phyloP scores from a whole-genome alignment of 768 basidiomycete species.

The Asterophora lycoperdoides region DNA sequence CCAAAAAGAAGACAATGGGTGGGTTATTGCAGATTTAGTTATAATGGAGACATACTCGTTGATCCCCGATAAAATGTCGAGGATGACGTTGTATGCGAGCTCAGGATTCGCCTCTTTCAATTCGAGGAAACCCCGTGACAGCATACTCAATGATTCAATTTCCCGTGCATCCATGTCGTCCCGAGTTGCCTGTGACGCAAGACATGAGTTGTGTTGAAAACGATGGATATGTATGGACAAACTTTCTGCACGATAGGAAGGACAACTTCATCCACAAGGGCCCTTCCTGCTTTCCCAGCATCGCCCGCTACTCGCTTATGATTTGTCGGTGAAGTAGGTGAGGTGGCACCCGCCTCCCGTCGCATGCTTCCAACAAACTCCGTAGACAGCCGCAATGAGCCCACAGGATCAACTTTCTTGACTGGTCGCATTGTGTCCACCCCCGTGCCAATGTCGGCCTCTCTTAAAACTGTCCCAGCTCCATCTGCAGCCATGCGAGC shows the following conservation, averaged over 20 bases:
- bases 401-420: conserved; percentile 82
- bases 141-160: conserved; percentile 85
- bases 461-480: conserved; percentile 69
- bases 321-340: conserved; percentile 46
- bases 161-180: conserved; percentile 88
- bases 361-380: conserved; percentile 78
- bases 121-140: conserved; percentile 86
- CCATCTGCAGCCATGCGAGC: conserved; percentile 60
- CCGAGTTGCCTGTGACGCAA: conserved; percentile 49
- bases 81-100: conserved; percentile 81
- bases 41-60: conserved; percentile 65
- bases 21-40: too few relatives aligned
- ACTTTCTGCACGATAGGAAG: conserved; percentile 77
- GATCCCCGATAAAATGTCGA: conserved; percentile 86
- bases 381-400: conserved; percentile 70
- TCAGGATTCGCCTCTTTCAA: conserved; percentile 79
- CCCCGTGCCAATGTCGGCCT: conserved; percentile 83
- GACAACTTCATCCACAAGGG: conserved; percentile 80
- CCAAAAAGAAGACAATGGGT: conserved; percentile 5
- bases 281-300: conserved; percentile 55
- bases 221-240: conserved; percentile 13
- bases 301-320: conserved; percentile 55
- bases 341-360: conserved; percentile 46
- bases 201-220: neutral
- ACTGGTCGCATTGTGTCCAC: conserved; percentile 90